Percentiles rank a stretch among this genome's conserved stretches.
phyloP scores from a whole-genome alignment of 2,329 filamentous ascomycete genomes.

The Cordyceps tenuipes region DNA sequence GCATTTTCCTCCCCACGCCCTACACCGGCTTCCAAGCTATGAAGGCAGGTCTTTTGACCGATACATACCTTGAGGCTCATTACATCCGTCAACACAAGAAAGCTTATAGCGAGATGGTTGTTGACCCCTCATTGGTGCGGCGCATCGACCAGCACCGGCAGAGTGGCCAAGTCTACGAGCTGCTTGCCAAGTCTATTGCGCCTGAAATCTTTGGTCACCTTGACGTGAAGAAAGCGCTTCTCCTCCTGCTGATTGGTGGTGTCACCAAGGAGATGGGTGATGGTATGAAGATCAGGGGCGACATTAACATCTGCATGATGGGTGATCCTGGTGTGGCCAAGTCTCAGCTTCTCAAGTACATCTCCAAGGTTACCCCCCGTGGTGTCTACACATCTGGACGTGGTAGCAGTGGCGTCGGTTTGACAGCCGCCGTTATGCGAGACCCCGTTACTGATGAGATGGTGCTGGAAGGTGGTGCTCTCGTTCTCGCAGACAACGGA shows the following conservation, averaged over 20 bases:
- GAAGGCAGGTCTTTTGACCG: constrained; percentile 87
- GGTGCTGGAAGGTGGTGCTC: constrained; percentile 71
- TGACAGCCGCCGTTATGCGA: constrained; percentile 76
- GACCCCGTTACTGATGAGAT: constrained; percentile 79
- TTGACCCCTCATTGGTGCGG: constrained; percentile 70
- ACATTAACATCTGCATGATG: constrained; percentile 98
- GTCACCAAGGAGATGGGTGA: constrained; percentile 96
- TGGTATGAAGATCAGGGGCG: constrained; percentile 96
- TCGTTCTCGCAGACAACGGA: constrained; percentile 73
- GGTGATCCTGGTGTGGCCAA: constrained; percentile 99
- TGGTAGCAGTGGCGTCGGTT: constrained; percentile 72
- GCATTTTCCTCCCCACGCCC: constrained; percentile 92
- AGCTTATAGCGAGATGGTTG: constrained; percentile 84
- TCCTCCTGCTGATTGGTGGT: constrained; percentile 92
- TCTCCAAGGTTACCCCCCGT: constrained; percentile 92
- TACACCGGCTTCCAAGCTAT: constrained; percentile 99
- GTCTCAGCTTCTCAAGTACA: constrained; percentile 96
- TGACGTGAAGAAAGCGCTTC: constrained; percentile 94
- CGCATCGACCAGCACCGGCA: constrained; percentile 80
- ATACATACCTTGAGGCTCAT: constrained; percentile 94
- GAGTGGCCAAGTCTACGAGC: constrained; percentile 89
- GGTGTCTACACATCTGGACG: constrained; percentile 79
- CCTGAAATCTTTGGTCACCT: constrained; percentile 95
- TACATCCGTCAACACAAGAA: constrained; percentile 95
- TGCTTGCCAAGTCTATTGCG: constrained; percentile 89